Evolutionary conservation across 306 rosid genomes (phyloP), one percentile per base, ranked within the genome.

Genomic region (Prunus kanzakura): DNA sequence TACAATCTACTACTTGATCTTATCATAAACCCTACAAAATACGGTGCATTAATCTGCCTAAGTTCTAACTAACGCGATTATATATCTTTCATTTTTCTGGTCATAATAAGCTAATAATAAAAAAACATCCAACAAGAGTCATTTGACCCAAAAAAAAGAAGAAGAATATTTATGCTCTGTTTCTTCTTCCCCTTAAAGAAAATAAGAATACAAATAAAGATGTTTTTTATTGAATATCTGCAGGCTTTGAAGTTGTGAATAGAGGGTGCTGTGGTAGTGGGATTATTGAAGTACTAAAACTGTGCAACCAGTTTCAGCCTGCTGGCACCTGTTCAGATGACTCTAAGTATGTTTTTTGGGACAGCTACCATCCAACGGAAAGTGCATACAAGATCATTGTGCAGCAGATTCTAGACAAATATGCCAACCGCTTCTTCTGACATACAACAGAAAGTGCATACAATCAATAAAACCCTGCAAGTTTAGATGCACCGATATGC

Each of bases 251-350:
- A 67, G 79, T 84, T 47, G 83, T 20, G 0, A 81, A 83, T 8
- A 83, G n/a, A 63, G 96, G 90, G 49, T 91, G 93, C 43, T 89
- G 96, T 41, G 97, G 96, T 22, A 85, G 80, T 3, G 95, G 97
- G 50, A 55, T 25, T 0, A 4, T 91, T 45, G 95, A 91, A 82
- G 90, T 72, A 19, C 54, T 90, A 3, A 2, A 86, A 58, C 65
- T 82, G 35, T 92, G 93, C 58, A 86, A 82, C 49, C 50, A 43
- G 41, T 23, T 84, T 2, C 72, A 76, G 4, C 68, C 61, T 1
- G 65, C 65, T 0, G 38, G 64, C 15, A 46, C 50, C 10, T 92
- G 97, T 27, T 16, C 49, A 18, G 82, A 88, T 14, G 79, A 67
- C 46, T 80, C 88, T 4, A 78, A 78, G 32, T 92, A 84, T 41